Percentiles rank a stretch among this genome's conserved stretches.
Evolutionary conservation across 345 rosid genomes (phyloP).

Genomic region (Bruguiera sexangula): DNA sequence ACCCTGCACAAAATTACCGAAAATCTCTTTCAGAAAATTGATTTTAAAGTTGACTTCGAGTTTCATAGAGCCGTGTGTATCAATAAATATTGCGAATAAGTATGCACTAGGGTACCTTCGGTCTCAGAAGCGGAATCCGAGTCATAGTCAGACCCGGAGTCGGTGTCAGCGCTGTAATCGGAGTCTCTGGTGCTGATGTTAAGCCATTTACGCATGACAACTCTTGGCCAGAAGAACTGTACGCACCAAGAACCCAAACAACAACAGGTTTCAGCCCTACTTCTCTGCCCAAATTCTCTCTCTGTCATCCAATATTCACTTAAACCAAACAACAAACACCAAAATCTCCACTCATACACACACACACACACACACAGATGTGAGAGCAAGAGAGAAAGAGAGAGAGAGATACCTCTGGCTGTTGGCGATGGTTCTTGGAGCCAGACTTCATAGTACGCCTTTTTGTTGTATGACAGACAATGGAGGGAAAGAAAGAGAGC

Average conservation of each 20-base stretch:
- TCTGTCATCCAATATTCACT: conserved; percentile 12
- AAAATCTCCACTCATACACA: background rate
- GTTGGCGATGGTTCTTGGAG: conserved; percentile 23
- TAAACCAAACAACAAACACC: conserved; percentile 11
- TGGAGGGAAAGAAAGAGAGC: background rate
- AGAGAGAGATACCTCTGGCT: conserved; percentile 38
- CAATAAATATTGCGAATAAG: background rate
- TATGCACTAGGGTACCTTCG: conserved; percentile 31
- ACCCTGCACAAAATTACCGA: conserved; percentile 21
- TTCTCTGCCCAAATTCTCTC: conserved; percentile 51
- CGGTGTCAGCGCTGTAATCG: conserved; percentile 81
- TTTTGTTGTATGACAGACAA: background rate
- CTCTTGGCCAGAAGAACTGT: conserved; percentile 80
- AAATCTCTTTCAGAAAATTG: too few relatives aligned
- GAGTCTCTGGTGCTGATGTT: conserved; percentile 60
- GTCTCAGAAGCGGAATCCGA: conserved; percentile 42
- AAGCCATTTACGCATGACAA: conserved; percentile 75
- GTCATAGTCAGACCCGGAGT: conserved; percentile 21
- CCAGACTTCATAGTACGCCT: conserved; percentile 32
- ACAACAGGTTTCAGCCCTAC: conserved; percentile 59
- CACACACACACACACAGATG: background rate
- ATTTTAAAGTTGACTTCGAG: too few relatives aligned
- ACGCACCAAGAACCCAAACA: conserved; percentile 81
- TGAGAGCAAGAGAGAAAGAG: background rate
- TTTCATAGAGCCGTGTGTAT: background rate